Percentiles rank a stretch among this genome's conserved stretches.
Evolutionary conservation across 805 yeast genomes (phyloP).

Genomic region (Teunomyces aglyptinius): DNA sequence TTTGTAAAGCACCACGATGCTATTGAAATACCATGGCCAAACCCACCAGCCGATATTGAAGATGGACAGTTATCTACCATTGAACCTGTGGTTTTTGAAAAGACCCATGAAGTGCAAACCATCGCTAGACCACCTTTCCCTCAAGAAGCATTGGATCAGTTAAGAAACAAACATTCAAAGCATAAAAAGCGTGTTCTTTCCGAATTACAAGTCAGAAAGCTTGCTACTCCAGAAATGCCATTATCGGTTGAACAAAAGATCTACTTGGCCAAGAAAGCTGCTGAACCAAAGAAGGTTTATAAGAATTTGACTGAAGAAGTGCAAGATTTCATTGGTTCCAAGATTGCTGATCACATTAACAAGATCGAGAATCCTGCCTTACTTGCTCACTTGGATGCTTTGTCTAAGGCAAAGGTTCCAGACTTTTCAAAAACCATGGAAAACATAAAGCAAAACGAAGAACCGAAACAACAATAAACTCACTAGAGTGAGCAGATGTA

Average conservation of each 20-base stretch:
- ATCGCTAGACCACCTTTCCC: conserved; percentile 71
- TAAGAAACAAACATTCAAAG: conserved; percentile 76
- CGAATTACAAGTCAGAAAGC: conserved; percentile 57
- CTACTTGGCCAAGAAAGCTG: conserved; percentile 48
- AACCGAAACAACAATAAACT: conserved; percentile 1
- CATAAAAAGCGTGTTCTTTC: conserved; percentile 55
- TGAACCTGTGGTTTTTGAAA: conserved; percentile 57
- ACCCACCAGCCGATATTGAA: conserved; percentile 51
- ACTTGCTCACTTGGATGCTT: conserved; percentile 38
- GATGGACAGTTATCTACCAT: conserved; percentile 61
- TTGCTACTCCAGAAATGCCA: conserved; percentile 78
- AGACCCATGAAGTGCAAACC: conserved; percentile 71
- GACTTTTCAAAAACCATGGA: conserved; percentile 30
- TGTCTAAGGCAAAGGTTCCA: conserved; percentile 27
- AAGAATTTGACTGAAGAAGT: conserved; percentile 49
- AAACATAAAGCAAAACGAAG: conserved; percentile 11
- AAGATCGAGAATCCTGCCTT: conserved; percentile 35
- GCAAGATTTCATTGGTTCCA: conserved; percentile 53
- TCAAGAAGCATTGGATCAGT: conserved; percentile 55
- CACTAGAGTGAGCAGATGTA: not conserved
- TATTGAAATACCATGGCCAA: conserved; percentile 87
- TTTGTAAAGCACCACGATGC: conserved; percentile 67
- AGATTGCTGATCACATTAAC: conserved; percentile 41
- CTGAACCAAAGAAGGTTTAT: conserved; percentile 33
- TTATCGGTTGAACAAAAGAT: conserved; percentile 60